Percentiles rank a stretch among this genome's conserved stretches.
phyloP scores from a whole-genome alignment of 176 grass and related monocot genomes.

The Oryza longistaminata region DNA sequence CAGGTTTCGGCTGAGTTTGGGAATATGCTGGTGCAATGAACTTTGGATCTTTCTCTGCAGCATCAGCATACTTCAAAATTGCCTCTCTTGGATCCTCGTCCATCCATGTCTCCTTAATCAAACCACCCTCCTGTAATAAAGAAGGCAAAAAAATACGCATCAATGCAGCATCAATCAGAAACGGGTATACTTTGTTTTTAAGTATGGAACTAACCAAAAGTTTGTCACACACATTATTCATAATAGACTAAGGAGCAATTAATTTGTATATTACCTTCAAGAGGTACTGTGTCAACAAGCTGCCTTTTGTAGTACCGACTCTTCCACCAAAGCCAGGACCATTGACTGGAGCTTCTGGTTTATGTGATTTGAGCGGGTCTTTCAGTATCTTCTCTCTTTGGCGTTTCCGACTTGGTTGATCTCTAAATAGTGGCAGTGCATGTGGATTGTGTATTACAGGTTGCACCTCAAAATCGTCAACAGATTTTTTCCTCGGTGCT shows the following conservation, averaged over 20 bases:
- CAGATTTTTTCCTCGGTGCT: constrained; percentile 83
- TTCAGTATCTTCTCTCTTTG: constrained; percentile 89
- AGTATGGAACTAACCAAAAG: constrained; percentile 23
- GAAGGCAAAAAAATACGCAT: background rate
- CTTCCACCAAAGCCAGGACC: constrained; percentile 94
- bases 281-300: constrained; percentile 91
- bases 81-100: constrained; percentile 99
- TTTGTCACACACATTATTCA: constrained; percentile 2
- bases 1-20: constrained; percentile 79
- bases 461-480: constrained; percentile 92
- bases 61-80: constrained; percentile 95
- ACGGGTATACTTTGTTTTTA: background rate
- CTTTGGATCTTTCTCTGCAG: constrained; percentile 85
- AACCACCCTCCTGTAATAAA: constrained; percentile 87
- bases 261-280: constrained; percentile 65
- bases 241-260: background rate
- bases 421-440: constrained; percentile 90
- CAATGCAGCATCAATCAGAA: background rate
- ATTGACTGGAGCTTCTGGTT: constrained; percentile 84
- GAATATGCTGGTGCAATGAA: constrained; percentile 95
- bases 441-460: constrained; percentile 96
- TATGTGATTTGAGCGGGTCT: constrained; percentile 90
- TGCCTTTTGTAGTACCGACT: constrained; percentile 90
- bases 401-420: constrained; percentile 86
- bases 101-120: constrained; percentile 99